phyloP scores from a whole-genome alignment of 2,329 filamentous ascomycete species.

The Eutypella sp. region DNA sequence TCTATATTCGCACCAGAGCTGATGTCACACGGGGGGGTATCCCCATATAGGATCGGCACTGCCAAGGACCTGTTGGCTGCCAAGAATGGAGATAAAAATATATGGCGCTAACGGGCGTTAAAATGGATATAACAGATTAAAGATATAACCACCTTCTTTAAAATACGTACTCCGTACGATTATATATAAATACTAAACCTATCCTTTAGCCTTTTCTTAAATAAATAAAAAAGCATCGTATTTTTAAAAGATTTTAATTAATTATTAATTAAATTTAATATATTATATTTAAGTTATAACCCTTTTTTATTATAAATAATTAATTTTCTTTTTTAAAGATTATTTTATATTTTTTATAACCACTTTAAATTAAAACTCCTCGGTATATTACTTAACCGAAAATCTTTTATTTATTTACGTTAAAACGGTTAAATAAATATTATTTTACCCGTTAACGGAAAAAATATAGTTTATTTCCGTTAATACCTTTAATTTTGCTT shows the following conservation, averaged over 20 bases:
- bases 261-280: neutral
- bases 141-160: too few species aligned
- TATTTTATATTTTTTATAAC: neutral
- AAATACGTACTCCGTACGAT: too few species aligned
- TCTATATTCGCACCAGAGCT: too few species aligned
- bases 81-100: too few species aligned
- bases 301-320: neutral
- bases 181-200: neutral
- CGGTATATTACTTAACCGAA: too few species aligned
- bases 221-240: neutral
- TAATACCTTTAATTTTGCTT: neutral
- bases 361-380: neutral
- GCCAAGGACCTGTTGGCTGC: too few species aligned
- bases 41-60: too few species aligned
- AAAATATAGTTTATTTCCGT: neutral
- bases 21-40: too few species aligned
- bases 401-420: neutral
- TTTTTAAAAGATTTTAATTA: neutral
- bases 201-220: neutral
- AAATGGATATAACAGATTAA: too few species aligned
- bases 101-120: too few species aligned
- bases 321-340: neutral
- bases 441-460: neutral
- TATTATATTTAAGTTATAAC: neutral
- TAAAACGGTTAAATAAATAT: neutral